These are phyloP conservation scores for Pseudogymnoascus sp. DNA, from an alignment of 2,329 filamentous ascomycete species.

Conservation along the genomic window DNA sequence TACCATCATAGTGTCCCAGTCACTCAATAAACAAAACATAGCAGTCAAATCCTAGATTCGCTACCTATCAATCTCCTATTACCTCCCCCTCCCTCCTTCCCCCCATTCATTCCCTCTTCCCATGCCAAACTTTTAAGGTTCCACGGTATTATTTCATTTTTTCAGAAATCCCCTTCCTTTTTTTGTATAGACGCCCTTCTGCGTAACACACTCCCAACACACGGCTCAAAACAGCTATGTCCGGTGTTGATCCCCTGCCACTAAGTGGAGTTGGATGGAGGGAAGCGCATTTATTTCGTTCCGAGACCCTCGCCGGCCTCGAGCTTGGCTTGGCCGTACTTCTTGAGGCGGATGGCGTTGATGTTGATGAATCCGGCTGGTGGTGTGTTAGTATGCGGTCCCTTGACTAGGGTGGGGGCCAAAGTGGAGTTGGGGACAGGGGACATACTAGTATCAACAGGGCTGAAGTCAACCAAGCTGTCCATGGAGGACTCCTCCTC, in stretches of 20 bases:
- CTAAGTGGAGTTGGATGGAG: not conserved
- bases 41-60: not conserved
- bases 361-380: conserved; percentile 53
- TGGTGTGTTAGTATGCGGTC: conserved; percentile 18
- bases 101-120: not conserved
- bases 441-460: conserved; percentile 45
- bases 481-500: conserved; percentile 62
- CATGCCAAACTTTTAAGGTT: not conserved
- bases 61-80: not conserved
- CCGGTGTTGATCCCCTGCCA: not conserved
- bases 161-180: not conserved
- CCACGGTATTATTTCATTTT: conserved; percentile 5
- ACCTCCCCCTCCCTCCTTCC: not conserved
- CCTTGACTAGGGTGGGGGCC: conserved; percentile 19
- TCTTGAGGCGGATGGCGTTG: conserved; percentile 57
- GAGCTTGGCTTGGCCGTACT: conserved; percentile 38
- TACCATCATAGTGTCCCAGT: not conserved
- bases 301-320: conserved; percentile 25
- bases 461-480: conserved; percentile 58
- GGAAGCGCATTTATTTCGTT: not conserved
- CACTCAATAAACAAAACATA: not conserved
- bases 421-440: conserved; percentile 34
- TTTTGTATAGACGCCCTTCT: not conserved
- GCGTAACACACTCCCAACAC: not conserved
- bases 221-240: not conserved